Evolutionary conservation across 2,329 filamentous ascomycete genomes (phyloP).

Genomic region (Lojkania enalia): DNA sequence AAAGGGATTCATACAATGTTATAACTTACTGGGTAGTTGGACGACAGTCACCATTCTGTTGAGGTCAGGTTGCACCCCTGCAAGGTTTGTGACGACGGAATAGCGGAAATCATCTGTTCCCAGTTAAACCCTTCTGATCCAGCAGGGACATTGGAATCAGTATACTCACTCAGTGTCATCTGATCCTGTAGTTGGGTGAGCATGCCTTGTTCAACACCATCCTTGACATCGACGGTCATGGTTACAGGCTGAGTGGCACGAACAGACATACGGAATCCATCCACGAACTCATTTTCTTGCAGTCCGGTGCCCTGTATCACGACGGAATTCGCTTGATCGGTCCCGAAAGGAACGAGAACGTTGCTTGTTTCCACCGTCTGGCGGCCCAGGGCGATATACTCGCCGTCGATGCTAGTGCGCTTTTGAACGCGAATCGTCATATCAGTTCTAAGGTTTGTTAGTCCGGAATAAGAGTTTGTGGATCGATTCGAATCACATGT

Average conservation of each 20-base stretch:
- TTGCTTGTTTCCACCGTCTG: conserved; percentile 42
- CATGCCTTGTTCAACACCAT: conserved; percentile 40
- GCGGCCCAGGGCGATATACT: conserved; percentile 45
- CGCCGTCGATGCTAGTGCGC: conserved; percentile 40
- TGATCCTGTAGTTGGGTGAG: conserved; percentile 37
- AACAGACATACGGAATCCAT: conserved; percentile 44
- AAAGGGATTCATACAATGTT: neutral
- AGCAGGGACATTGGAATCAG: neutral
- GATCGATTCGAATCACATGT: conserved; percentile 23
- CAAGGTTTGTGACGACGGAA: conserved; percentile 38
- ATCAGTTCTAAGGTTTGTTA: conserved; percentile 27
- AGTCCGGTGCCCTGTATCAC: conserved; percentile 41
- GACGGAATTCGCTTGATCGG: conserved; percentile 28
- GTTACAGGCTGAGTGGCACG: conserved; percentile 41
- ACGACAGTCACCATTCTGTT: conserved; percentile 43
- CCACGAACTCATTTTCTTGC: conserved; percentile 44
- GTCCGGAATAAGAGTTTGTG: neutral
- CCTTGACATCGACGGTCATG: conserved; percentile 42
- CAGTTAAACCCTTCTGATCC: too few species aligned
- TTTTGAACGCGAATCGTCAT: conserved; percentile 44
- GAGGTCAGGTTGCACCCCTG: conserved; percentile 36
- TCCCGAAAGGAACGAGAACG: conserved; percentile 38
- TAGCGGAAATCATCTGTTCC: conserved; percentile 45
- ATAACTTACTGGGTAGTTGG: conserved; percentile 40
- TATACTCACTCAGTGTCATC: conserved; percentile 31